Percentiles rank a stretch among this genome's conserved stretches.
Evolutionary conservation across 495 filamentous ascomycete species (phyloP).

Genomic region (Diplogelasinospora grovesii): DNA sequence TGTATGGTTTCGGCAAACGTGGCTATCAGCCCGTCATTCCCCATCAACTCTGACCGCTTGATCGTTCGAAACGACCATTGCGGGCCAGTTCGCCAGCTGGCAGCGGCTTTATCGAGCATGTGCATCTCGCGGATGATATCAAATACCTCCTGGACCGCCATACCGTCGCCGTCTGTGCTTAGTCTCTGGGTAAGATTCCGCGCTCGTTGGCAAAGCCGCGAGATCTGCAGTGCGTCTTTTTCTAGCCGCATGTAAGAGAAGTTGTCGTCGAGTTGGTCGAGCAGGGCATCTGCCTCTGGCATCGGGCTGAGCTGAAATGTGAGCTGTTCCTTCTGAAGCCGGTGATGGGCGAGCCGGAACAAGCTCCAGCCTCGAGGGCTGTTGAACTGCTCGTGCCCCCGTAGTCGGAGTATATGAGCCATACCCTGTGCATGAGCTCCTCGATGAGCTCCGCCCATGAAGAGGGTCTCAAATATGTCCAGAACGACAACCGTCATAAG

Average conservation of each 20-base stretch:
- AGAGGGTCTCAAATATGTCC: slow-evolving; percentile 32
- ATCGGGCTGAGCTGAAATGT: slow-evolving; percentile 16
- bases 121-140: too few relatives aligned
- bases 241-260: slow-evolving; percentile 18
- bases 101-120: too few relatives aligned
- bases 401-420: slow-evolving; percentile 29
- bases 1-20: slow-evolving; percentile 12
- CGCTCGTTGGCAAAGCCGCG: slow-evolving; percentile 23
- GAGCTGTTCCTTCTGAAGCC: slow-evolving; percentile 28
- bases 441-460: slow-evolving; percentile 9
- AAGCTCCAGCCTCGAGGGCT: slow-evolving; percentile 25
- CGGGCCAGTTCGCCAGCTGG: slow-evolving; percentile 24
- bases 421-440: slow-evolving; percentile 30
- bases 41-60: slow-evolving; percentile 14
- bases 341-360: slow-evolving; percentile 27
- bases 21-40: neutral
- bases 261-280: slow-evolving; percentile 20
- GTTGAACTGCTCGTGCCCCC: slow-evolving; percentile 21
- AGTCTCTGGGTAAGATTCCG: too few relatives aligned
- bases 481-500: slow-evolving; percentile 33
- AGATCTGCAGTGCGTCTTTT: slow-evolving; percentile 23
- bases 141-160: too few relatives aligned
- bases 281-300: slow-evolving; percentile 14
- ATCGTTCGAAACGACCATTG: slow-evolving; percentile 23
- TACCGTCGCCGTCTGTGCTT: too few relatives aligned